A percentile compares a stretch with the other conserved stretches of the same genome.
These are phyloP conservation scores for Colletotrichum acutatum DNA, from an alignment of 2,329 filamentous ascomycete genomes.

Conservation along the genomic window DNA sequence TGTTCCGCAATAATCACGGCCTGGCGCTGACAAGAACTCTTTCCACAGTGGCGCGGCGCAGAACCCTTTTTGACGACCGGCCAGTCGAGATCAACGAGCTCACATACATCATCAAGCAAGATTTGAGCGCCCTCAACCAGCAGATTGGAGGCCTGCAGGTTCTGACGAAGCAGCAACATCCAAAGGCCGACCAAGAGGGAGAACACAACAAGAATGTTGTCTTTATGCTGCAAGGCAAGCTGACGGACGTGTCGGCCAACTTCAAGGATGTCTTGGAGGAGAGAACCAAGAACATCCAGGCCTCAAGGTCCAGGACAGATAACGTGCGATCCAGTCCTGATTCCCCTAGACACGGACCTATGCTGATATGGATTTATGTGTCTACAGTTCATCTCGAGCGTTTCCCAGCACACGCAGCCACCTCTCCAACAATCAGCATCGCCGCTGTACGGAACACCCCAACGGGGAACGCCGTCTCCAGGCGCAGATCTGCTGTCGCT, in stretches of 20 bases:
- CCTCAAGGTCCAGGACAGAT: constrained; percentile 89
- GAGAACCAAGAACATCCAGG: constrained; percentile 97
- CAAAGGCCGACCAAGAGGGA: constrained; percentile 81
- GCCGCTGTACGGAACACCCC: constrained; percentile 86
- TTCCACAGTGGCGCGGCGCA: constrained; percentile 85
- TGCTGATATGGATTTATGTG: background rate
- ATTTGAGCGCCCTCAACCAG: constrained; percentile 84
- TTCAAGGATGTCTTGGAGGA: constrained; percentile 98
- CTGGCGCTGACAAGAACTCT: constrained; percentile 8
- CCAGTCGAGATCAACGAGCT: constrained; percentile 94
- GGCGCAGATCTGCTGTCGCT: constrained; percentile 82
- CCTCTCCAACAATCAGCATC: constrained; percentile 81
- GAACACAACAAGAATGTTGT: constrained; percentile 99
- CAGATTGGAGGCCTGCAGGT: constrained; percentile 87
- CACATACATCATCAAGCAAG: constrained; percentile 97
- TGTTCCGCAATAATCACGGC: background rate
- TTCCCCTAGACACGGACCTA: background rate
- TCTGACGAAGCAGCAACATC: constrained; percentile 81
- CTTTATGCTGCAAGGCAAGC: constrained; percentile 87
- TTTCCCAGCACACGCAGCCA: constrained; percentile 79
- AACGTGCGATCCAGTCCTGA: constrained; percentile 57
- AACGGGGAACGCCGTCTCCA: constrained; percentile 72
- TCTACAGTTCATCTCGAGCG: constrained; percentile 80
- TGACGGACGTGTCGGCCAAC: constrained; percentile 89
- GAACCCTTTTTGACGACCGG: constrained; percentile 96